A percentile compares a stretch with the other conserved stretches of the same genome.
Conservation (phyloP, 1,284 basidiomycete species). For the Cerioporus squamosus region DNA sequence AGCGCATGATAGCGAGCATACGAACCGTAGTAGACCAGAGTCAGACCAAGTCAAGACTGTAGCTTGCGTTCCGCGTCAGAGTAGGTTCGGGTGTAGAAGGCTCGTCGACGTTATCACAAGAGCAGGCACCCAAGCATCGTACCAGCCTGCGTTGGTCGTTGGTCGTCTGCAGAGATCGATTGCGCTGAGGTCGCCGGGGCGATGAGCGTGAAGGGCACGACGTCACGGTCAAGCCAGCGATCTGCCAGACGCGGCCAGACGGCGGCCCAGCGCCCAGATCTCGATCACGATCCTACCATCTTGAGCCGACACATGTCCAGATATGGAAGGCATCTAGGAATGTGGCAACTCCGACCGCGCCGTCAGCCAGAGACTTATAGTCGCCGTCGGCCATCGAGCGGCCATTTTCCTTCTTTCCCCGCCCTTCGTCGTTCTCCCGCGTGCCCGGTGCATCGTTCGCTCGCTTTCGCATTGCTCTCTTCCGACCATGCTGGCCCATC, state of each 20-base stretch:
- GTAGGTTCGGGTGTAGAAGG: too few species aligned
- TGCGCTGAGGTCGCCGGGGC: too few species aligned
- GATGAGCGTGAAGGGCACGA: background rate
- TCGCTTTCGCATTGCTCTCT: background rate
- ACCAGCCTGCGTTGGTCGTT: too few species aligned
- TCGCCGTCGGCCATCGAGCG: background rate
- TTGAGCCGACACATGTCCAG: background rate
- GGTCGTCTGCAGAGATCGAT: too few species aligned
- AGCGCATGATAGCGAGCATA: too few species aligned
- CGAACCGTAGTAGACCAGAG: too few species aligned
- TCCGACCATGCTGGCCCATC: background rate
- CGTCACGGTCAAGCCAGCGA: background rate
- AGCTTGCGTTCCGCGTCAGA: too few species aligned
- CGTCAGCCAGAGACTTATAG: background rate
- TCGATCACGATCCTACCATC: slow-evolving; percentile 10
- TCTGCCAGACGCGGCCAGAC: background rate
- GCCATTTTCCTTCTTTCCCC: background rate
- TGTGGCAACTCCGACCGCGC: background rate
- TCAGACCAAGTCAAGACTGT: too few species aligned
- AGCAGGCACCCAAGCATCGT: background rate
- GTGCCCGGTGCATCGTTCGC: background rate
- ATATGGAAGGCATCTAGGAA: slow-evolving; percentile 15
- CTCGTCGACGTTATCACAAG: background rate
- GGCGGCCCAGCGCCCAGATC: background rate
- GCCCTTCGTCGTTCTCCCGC: background rate